These are phyloP conservation scores for Fonsecaea monophora DNA, from an alignment of 2,329 filamentous ascomycete genomes.

Conservation along the genomic window DNA sequence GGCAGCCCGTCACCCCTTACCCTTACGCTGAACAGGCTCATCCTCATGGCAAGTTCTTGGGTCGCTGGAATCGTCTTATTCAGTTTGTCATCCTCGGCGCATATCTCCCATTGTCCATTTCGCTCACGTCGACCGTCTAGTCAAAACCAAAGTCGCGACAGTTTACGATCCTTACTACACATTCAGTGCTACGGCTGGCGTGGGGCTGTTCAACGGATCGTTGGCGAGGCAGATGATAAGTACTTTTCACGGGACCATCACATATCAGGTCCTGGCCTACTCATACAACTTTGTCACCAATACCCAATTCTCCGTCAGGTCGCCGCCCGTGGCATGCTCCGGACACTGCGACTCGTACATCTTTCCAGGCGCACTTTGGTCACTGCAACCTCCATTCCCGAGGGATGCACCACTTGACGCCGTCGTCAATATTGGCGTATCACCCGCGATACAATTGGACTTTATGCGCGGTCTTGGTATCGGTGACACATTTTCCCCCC, in stretches of 20 bases:
- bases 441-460: constrained; percentile 4
- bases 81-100: background rate
- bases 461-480: background rate
- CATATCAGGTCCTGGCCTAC: constrained; percentile 2
- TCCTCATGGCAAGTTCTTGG: background rate
- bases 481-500: background rate
- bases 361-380: constrained; percentile 1
- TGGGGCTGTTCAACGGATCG: background rate
- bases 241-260: background rate
- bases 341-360: background rate
- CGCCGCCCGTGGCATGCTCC: background rate
- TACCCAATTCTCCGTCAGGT: background rate
- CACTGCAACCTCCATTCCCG: background rate
- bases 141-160: background rate
- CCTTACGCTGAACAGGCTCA: background rate
- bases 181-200: background rate
- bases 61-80: constrained; percentile 9
- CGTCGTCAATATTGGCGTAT: background rate
- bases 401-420: background rate
- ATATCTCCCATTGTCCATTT: background rate
- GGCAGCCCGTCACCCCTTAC: background rate
- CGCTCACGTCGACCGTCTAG: background rate
- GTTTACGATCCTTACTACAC: background rate
- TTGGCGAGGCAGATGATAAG: background rate
- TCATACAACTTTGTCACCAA: constrained; percentile 15